These are phyloP conservation scores for Microcyclospora pomicola DNA, from an alignment of 2,329 filamentous ascomycete genomes.

Conservation along the genomic window DNA sequence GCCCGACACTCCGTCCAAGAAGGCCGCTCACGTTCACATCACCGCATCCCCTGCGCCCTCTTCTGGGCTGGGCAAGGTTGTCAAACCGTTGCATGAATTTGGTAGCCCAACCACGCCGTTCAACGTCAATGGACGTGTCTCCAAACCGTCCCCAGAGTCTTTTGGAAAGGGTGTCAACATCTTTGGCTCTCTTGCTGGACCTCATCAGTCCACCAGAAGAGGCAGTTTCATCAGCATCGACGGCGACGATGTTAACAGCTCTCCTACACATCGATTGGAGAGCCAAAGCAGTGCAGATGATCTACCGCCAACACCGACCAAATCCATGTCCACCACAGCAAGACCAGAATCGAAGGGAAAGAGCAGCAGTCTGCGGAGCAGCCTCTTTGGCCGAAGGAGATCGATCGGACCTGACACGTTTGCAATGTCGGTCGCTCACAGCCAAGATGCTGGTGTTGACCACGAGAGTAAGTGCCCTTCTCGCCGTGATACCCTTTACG, in stretches of 20 bases:
- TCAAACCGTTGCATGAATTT: slow-evolving; percentile 57
- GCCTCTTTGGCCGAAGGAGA: slow-evolving; percentile 34
- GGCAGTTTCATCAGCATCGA: slow-evolving; percentile 72
- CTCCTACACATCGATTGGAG: slow-evolving; percentile 41
- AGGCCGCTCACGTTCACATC: slow-evolving; percentile 57
- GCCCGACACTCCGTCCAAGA: slow-evolving; percentile 94
- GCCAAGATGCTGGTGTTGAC: slow-evolving; percentile 16
- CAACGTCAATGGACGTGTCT: slow-evolving; percentile 53
- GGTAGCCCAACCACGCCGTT: slow-evolving; percentile 72
- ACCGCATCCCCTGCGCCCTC: slow-evolving; percentile 43
- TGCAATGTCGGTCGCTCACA: slow-evolving; percentile 23
- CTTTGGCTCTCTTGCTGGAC: slow-evolving; percentile 43
- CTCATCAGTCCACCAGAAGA: slow-evolving; percentile 37
- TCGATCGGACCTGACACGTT: slow-evolving; percentile 36
- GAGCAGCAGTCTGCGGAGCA: slow-evolving; percentile 38
- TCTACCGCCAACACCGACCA: slow-evolving; percentile 87
- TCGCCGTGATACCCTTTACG: slow-evolving; percentile 14
- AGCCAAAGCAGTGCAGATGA: slow-evolving; percentile 53
- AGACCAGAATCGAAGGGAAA: slow-evolving; percentile 35
- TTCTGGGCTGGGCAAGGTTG: slow-evolving; percentile 41
- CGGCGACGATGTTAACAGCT: slow-evolving; percentile 55
- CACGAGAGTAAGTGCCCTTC: slow-evolving; percentile 26
- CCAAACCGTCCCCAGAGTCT: slow-evolving; percentile 49
- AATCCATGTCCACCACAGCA: slow-evolving; percentile 40
- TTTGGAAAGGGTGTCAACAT: slow-evolving; percentile 52